A percentile compares a stretch with the other conserved stretches of the same genome.
These are phyloP conservation scores for Kokia cookei DNA, from an alignment of 441 rosid species.

Conservation along the genomic window DNA sequence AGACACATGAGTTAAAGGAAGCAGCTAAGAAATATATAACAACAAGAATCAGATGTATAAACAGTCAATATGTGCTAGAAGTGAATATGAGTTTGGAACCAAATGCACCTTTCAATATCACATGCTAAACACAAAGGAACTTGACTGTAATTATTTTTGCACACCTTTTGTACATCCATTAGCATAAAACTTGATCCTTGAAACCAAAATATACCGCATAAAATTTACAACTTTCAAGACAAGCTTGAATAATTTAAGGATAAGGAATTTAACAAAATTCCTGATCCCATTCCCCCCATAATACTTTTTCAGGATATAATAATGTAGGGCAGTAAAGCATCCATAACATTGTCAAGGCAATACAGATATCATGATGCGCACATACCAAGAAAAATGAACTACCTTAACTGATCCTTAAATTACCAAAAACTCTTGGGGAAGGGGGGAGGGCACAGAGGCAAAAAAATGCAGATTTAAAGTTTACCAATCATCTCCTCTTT, in stretches of 20 bases:
- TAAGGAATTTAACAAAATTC: background rate
- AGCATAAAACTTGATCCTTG: background rate
- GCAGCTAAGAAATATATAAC: background rate
- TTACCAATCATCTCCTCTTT: slow-evolving; percentile 97
- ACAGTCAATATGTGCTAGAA: background rate
- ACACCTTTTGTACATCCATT: background rate
- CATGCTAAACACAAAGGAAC: background rate
- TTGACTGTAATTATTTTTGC: background rate
- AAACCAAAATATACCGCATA: background rate
- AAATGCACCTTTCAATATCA: background rate
- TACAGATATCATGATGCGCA: background rate
- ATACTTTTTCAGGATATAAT: background rate
- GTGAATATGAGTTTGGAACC: background rate
- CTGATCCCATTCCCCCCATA: background rate
- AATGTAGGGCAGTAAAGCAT: background rate
- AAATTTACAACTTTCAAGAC: background rate
- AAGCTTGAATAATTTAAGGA: background rate
- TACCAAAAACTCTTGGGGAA: too few relatives aligned
- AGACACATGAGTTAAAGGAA: background rate
- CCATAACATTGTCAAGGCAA: background rate
- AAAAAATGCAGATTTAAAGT: slow-evolving; percentile 9
- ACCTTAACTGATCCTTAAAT: background rate
- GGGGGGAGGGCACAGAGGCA: too few relatives aligned
- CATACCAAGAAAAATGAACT: background rate
- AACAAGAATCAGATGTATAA: background rate